These are phyloP conservation scores for Aspergillus floridensis DNA, from an alignment of 2,329 filamentous ascomycete species.

Conservation along the genomic window DNA sequence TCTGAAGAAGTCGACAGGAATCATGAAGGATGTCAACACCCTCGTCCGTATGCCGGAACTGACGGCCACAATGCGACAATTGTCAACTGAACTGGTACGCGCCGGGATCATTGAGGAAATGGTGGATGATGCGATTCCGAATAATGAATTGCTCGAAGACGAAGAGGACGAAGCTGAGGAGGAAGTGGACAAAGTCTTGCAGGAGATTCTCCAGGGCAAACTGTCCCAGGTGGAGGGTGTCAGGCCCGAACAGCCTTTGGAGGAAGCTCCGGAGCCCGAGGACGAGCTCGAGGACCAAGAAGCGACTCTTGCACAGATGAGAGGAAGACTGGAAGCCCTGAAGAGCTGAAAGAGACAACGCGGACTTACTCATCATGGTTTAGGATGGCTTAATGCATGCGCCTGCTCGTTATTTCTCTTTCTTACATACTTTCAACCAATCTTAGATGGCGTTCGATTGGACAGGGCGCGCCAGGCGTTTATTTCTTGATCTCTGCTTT, in stretches of 20 bases:
- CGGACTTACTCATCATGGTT: neutral
- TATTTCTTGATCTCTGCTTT: slow-evolving; percentile 4
- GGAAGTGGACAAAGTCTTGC: slow-evolving; percentile 90
- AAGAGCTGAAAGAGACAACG: slow-evolving; percentile 64
- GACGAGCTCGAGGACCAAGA: slow-evolving; percentile 83
- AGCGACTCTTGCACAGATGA: slow-evolving; percentile 90
- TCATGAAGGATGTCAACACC: slow-evolving; percentile 95
- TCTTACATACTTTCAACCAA: neutral
- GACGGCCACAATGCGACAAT: slow-evolving; percentile 82
- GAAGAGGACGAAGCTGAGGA: slow-evolving; percentile 74
- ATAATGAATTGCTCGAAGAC: slow-evolving; percentile 65
- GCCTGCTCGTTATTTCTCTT: neutral
- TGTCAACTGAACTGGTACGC: slow-evolving; percentile 84
- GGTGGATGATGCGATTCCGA: slow-evolving; percentile 80
- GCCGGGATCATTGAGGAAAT: slow-evolving; percentile 98
- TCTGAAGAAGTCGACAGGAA: slow-evolving; percentile 78
- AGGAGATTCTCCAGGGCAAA: slow-evolving; percentile 83
- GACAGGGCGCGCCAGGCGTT: neutral
- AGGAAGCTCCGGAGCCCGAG: slow-evolving; percentile 55
- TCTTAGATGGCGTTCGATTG: neutral
- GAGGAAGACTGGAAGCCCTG: slow-evolving; percentile 82
- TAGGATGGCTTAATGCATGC: neutral
- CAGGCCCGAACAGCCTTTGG: slow-evolving; percentile 53
- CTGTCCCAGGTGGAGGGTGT: slow-evolving; percentile 64
- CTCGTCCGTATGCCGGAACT: slow-evolving; percentile 82